Evolutionary conservation across 2,329 filamentous ascomycete species (phyloP).

Genomic region (Epichloe sp.): DNA sequence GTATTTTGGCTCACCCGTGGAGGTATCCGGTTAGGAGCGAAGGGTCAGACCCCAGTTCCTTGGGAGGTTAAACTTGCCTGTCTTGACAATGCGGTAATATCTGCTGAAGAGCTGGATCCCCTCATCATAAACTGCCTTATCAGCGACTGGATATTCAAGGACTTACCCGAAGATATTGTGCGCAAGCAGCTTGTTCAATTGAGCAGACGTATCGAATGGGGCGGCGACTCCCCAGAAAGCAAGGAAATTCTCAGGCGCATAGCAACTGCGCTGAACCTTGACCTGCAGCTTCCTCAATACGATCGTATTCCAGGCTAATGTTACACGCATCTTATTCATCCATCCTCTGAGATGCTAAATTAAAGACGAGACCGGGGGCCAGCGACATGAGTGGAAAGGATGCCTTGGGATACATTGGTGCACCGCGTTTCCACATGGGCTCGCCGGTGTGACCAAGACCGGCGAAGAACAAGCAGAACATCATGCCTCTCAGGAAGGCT

Average conservation of each 20-base stretch:
- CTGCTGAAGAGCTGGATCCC: slow-evolving; percentile 14
- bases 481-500: too few relatives aligned
- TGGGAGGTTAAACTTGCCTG: slow-evolving; percentile 30
- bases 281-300: slow-evolving; percentile 6
- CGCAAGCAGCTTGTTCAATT: slow-evolving; percentile 14
- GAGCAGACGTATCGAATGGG: slow-evolving; percentile 18
- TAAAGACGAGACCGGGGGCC: too few relatives aligned
- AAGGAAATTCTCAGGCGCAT: slow-evolving; percentile 14
- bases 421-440: too few relatives aligned
- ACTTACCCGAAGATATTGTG: slow-evolving; percentile 18
- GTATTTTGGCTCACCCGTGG: slow-evolving; percentile 33
- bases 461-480: not conserved
- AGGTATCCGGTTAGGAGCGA: slow-evolving; percentile 20
- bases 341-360: too few relatives aligned
- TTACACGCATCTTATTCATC: not conserved
- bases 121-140: slow-evolving; percentile 20
- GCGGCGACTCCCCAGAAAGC: slow-evolving; percentile 13
- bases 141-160: slow-evolving; percentile 14
- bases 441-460: not conserved
- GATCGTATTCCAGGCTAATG: not conserved
- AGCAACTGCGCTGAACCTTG: slow-evolving; percentile 4
- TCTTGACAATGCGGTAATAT: slow-evolving; percentile 22
- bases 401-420: too few relatives aligned
- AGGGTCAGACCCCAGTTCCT: slow-evolving; percentile 12
- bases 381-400: too few relatives aligned